Base-by-base conservation (phyloP, 768 basidiomycete genomes). In the Leccinum ochraceum region DNA sequence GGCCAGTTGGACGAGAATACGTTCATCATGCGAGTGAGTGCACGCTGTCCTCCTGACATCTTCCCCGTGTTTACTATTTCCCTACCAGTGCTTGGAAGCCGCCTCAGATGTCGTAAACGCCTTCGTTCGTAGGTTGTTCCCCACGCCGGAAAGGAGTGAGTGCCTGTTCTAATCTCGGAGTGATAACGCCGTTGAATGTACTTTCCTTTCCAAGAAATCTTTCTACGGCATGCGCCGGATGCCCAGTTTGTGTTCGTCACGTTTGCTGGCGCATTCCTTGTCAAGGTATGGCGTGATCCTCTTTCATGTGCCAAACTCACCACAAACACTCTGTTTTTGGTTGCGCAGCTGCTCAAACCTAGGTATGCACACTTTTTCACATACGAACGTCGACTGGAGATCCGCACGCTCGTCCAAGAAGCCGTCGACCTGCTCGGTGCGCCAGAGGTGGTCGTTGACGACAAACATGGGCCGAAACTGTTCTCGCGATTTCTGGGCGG, bases 211-310 rank as follows among this genome's bases (percentile, higher is more conserved):
- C 22, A 71, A 86, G 85, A 78, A 53, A 75, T 79, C 28, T 86
- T 81, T 62, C 80, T 88, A 55, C 82, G 86, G 4, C 88, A 90
- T 68, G 91, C 89, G 0, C 90, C 91, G 2, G 90, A 92, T 69
- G 86, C 88, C 1, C 87, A 92, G 64, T 87, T 85, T 61, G 86
- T 93, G 10, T 91, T 93, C 65, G 81, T 86, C 26, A 90, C 87
- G 0, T 93, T 92, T 63, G 91, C 92, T 10, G 85, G 87, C 9
- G 87, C 91, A 2, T 94, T 94, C 78, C 78, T 94, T 16, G 81
- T 94, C 63, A 93, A 94, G 80, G 89, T 87, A 68, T 53, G 74
- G 14, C 11, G 28, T 42, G 9, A 39, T 26, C 20, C 26, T 56
- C 46, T 30, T 6, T 46, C 44, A 46, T 54, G 51, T 7, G 4